These are phyloP conservation scores for Myxozyma melibiosi DNA, from an alignment of 805 yeast species.

Conservation along the genomic window DNA sequence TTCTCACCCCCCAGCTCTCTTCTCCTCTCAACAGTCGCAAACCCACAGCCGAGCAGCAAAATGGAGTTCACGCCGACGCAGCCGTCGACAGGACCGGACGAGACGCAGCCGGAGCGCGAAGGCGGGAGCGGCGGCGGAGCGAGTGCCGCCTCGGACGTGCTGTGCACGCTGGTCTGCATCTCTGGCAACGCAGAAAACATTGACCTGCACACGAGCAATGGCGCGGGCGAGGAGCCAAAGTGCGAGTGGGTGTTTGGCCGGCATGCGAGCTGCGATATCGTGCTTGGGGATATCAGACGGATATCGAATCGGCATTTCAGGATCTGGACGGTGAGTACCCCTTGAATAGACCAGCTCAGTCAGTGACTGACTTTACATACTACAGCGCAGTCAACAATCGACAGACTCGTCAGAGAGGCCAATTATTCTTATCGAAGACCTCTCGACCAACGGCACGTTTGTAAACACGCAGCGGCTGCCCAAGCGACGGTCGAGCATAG, in stretches of 20 bases:
- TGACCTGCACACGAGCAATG: constrained; percentile 10
- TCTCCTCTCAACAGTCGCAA: background rate
- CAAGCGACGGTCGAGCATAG: constrained; percentile 74
- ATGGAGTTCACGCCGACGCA: constrained; percentile 32
- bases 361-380: background rate
- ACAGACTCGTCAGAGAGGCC: constrained; percentile 36
- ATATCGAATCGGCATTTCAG: constrained; percentile 72
- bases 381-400: constrained; percentile 39
- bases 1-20: background rate
- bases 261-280: constrained; percentile 63
- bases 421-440: constrained; percentile 49
- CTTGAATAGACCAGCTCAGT: background rate
- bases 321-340: constrained; percentile 49
- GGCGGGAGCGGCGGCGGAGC: background rate
- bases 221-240: constrained; percentile 32
- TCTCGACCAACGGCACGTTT: constrained; percentile 91
- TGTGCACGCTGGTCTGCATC: constrained; percentile 31
- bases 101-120: background rate
- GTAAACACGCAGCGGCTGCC: constrained; percentile 73
- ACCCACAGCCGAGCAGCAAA: background rate
- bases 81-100: constrained; percentile 21
- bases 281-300: constrained; percentile 61
- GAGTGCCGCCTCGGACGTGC: constrained; percentile 13
- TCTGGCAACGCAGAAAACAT: constrained; percentile 18
- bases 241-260: constrained; percentile 76